These are phyloP conservation scores for Bacterosira constricta DNA, from an alignment of 108 stramenopile species.

Conservation along the genomic window DNA sequence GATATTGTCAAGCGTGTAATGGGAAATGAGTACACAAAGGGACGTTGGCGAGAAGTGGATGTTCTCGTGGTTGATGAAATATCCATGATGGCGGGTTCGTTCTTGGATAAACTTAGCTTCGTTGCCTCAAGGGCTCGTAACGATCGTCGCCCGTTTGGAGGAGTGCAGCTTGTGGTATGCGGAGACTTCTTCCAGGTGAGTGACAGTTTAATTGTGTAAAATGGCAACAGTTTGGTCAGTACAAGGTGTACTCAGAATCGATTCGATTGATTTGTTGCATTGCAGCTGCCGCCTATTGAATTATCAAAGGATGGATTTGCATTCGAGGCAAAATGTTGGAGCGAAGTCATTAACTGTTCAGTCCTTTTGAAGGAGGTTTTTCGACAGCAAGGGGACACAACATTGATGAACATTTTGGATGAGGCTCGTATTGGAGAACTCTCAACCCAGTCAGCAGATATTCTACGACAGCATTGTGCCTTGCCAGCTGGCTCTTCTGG, in stretches of 20 bases:
- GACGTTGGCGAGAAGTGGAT: constrained; percentile 59
- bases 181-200: constrained; percentile 97
- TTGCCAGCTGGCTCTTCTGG: constrained; percentile 30
- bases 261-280: too few species aligned
- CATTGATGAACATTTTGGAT: constrained; percentile 72
- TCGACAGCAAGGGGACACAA: constrained; percentile 72
- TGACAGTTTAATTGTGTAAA: too few species aligned
- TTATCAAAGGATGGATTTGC: constrained; percentile 55
- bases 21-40: constrained; percentile 48
- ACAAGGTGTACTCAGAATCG: too few species aligned
- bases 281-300: constrained; percentile 72
- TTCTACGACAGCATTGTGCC: constrained; percentile 25
- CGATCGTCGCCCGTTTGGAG: constrained; percentile 81
- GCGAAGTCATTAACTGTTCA: constrained; percentile 32
- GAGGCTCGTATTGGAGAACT: constrained; percentile 74
- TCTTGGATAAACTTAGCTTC: constrained; percentile 77
- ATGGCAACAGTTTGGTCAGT: too few species aligned
- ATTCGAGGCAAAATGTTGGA: constrained; percentile 73
- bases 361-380: constrained; percentile 72
- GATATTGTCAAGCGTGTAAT: constrained; percentile 46
- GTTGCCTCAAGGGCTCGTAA: constrained; percentile 58
- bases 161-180: constrained; percentile 88
- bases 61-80: constrained; percentile 84
- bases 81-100: constrained; percentile 73
- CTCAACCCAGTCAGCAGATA: constrained; percentile 22